Evolutionary conservation across 1,139 yeast genomes (phyloP), one percentile per base, ranked within the genome.

Genomic region (Blastobotrys aristatus): DNA sequence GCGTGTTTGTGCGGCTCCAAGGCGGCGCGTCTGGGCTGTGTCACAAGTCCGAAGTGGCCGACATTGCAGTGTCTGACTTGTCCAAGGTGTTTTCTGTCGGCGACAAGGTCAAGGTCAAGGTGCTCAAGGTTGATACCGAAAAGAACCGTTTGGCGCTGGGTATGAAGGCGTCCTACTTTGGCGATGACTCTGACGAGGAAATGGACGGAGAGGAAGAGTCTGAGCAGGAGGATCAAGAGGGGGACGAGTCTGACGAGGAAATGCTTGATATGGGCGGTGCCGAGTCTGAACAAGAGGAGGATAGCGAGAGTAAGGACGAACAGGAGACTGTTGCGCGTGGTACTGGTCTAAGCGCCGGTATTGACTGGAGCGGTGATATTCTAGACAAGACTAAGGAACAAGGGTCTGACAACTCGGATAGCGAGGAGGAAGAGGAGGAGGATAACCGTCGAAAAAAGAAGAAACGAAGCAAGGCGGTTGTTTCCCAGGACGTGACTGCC

Each of bases 291-390:
- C 49, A n/a, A n/a, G 46, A 50, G 46, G 58, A 38, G 21, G 66
- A 56, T 13, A 63, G 60, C 4, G 65, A 61, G 6, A 67, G 63
- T 11, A 66, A 53, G 1, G 63, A 60, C 2, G 63, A 56, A 2
- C 66, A 60, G 6, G 64, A 50, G 18, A 52, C 40, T 7, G 27
- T 41, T 26, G 62, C 55, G 13, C 49, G 33, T 4, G 22, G 17
- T 20, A 65, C 66, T 44, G 95, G 95, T n/a, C 75, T 88, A 50
- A 79, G 89, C 33, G 81, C 94, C 58, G 95, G 92, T 4, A 88
- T 89, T 60, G 96, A 89, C 66, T 90, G 97, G 97, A 85, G 95
- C 44, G 95, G 95, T 5, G 82, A 88, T 39, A 82, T 88, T 55
- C 73, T 88, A 53, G 95, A 85, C 59, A 95, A 86, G 67, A 84